Evolutionary conservation across 2,329 filamentous ascomycete genomes (phyloP).

Genomic region (Colletotrichum sp.): DNA sequence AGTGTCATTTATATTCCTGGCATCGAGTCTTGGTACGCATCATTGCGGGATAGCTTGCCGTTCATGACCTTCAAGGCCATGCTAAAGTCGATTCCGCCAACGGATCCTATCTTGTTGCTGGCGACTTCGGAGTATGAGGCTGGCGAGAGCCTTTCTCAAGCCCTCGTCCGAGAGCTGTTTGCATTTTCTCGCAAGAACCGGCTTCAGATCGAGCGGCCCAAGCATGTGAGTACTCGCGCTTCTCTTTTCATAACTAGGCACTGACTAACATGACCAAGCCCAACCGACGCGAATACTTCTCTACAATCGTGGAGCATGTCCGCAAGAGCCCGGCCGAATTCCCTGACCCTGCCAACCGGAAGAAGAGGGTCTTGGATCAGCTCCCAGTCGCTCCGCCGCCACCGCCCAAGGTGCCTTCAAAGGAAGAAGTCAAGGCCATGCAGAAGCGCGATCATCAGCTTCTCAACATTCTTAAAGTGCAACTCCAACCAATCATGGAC

Average conservation of each 20-base stretch:
- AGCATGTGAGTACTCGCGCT: conserved; percentile 50
- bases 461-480: conserved; percentile 86
- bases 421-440: conserved; percentile 80
- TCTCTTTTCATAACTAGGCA: not conserved
- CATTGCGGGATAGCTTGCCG: conserved; percentile 65
- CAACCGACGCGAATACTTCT: conserved; percentile 81
- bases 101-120: conserved; percentile 86
- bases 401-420: conserved; percentile 70
- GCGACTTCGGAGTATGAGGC: conserved; percentile 77
- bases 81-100: conserved; percentile 82
- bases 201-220: conserved; percentile 72
- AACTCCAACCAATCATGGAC: conserved; percentile 95
- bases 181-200: conserved; percentile 83
- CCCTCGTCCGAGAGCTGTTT: conserved; percentile 80
- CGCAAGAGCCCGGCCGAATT: conserved; percentile 83
- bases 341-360: conserved; percentile 84
- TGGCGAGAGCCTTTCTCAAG: conserved; percentile 59
- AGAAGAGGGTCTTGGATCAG: conserved; percentile 81
- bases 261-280: conserved; percentile 42
- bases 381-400: conserved; percentile 78
- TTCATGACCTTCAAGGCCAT: conserved; percentile 85
- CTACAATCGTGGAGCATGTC: conserved; percentile 75
- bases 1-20: conserved; percentile 95
- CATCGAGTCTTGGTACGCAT: conserved; percentile 84
- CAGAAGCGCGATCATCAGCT: conserved; percentile 83